A percentile compares a stretch with the other conserved stretches of the same genome.
These are phyloP conservation scores for Zygoascus flipseniorum DNA, from an alignment of 805 yeast genomes.

Conservation along the genomic window DNA sequence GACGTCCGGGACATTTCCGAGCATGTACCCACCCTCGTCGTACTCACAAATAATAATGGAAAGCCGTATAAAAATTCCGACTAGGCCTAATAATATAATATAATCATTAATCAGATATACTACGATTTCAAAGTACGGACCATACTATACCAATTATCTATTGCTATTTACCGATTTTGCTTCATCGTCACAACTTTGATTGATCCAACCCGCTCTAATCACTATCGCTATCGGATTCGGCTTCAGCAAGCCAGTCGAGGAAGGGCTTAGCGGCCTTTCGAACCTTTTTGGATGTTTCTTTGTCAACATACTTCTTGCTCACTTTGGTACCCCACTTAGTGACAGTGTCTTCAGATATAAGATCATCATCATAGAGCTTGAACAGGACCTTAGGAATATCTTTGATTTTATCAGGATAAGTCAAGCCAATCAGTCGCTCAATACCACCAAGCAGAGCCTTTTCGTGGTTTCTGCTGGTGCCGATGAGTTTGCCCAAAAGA, in stretches of 20 bases:
- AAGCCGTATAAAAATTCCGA: too few species aligned
- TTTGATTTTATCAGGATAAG: constrained; percentile 63
- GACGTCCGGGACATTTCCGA: not conserved
- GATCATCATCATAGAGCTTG: constrained; percentile 72
- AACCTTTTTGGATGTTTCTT: constrained; percentile 85
- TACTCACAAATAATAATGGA: too few species aligned
- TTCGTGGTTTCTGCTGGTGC: constrained; percentile 51
- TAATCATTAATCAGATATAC: too few species aligned
- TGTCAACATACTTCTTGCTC: constrained; percentile 87
- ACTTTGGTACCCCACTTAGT: constrained; percentile 83
- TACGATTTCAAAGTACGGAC: too few species aligned
- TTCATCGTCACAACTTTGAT: not conserved
- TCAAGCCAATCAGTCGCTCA: constrained; percentile 84
- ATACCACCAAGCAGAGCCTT: constrained; percentile 90
- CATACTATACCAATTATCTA: not conserved
- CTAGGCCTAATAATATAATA: too few species aligned
- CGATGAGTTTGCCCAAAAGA: constrained; percentile 67
- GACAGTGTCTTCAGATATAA: constrained; percentile 75
- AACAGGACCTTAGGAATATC: constrained; percentile 74
- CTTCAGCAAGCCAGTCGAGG: constrained; percentile 88
- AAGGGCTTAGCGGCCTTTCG: constrained; percentile 96
- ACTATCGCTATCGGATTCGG: constrained; percentile 72
- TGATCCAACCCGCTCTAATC: constrained; percentile 35
- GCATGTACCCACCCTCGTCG: not conserved
- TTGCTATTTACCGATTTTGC: not conserved